Evolutionary conservation across 2,329 filamentous ascomycete genomes (phyloP).

Genomic region (Periconia macrospinosa): DNA sequence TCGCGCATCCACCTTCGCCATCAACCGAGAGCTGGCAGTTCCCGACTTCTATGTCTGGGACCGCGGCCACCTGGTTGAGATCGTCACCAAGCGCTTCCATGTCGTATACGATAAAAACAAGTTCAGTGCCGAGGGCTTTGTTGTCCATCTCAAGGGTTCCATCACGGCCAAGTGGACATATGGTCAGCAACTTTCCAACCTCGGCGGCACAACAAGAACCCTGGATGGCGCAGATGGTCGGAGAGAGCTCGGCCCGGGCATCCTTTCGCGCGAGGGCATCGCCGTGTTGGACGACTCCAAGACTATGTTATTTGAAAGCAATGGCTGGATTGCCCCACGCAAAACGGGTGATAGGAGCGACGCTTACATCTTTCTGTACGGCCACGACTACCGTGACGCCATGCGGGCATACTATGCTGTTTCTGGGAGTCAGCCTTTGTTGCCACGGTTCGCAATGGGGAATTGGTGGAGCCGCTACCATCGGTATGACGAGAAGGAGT

Average conservation of each 20-base stretch:
- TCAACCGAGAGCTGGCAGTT: conserved; percentile 54
- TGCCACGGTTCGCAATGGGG: conserved; percentile 62
- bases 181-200: conserved; percentile 46
- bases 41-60: conserved; percentile 55
- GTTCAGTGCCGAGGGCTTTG: conserved; percentile 57
- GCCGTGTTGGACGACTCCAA: conserved; percentile 57
- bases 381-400: conserved; percentile 58
- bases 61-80: conserved; percentile 52
- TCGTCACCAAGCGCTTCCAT: conserved; percentile 59
- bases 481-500: conserved; percentile 58
- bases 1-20: conserved; percentile 63
- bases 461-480: conserved; percentile 71
- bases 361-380: conserved; percentile 63
- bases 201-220: conserved; percentile 56
- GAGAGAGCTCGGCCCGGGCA: conserved; percentile 52
- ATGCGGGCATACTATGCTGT: conserved; percentile 59
- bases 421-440: conserved; percentile 58
- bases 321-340: conserved; percentile 57
- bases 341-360: conserved; percentile 54
- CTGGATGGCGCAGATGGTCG: conserved; percentile 58
- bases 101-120: conserved; percentile 61
- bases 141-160: conserved; percentile 49
- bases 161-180: conserved; percentile 56
- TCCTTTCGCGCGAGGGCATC: conserved; percentile 56
- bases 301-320: conserved; percentile 59